These are phyloP conservation scores for Salix caprea DNA, from an alignment of 345 rosid genomes.

Conservation along the genomic window DNA sequence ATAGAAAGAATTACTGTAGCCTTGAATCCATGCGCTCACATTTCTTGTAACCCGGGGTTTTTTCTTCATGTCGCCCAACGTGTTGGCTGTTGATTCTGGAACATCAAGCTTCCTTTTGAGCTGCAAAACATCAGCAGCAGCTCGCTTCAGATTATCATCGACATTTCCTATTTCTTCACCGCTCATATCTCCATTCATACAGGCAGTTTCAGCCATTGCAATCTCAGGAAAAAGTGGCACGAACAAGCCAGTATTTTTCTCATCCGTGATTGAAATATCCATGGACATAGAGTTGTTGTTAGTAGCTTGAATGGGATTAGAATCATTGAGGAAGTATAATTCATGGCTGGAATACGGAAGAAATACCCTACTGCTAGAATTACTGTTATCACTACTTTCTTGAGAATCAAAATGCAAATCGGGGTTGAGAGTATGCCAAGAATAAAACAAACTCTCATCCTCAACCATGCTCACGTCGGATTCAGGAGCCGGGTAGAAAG, in stretches of 20 bases:
- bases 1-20: background rate
- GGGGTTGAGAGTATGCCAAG: slow-evolving; percentile 16
- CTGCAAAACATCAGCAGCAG: slow-evolving; percentile 16
- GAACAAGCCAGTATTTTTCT: slow-evolving; percentile 13
- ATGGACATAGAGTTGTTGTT: slow-evolving; percentile 18
- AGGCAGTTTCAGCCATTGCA: slow-evolving; percentile 19
- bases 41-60: slow-evolving; percentile 32
- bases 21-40: slow-evolving; percentile 28
- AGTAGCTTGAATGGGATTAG: slow-evolving; percentile 13
- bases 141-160: slow-evolving; percentile 11
- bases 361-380: slow-evolving; percentile 16
- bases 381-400: slow-evolving; percentile 27
- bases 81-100: slow-evolving; percentile 17
- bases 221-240: slow-evolving; percentile 16
- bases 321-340: slow-evolving; percentile 14
- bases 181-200: slow-evolving; percentile 8
- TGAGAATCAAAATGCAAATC: slow-evolving; percentile 21
- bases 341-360: slow-evolving; percentile 20
- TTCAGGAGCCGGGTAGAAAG: slow-evolving; percentile 26
- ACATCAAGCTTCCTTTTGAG: slow-evolving; percentile 35
- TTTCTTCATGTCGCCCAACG: slow-evolving; percentile 29
- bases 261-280: slow-evolving; percentile 30
- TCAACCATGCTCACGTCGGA: slow-evolving; percentile 19
- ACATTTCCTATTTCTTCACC: background rate
- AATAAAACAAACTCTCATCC: slow-evolving; percentile 24